Evolutionary conservation across 1,284 basidiomycete species (phyloP).

Genomic region (Sutorius eximius): DNA sequence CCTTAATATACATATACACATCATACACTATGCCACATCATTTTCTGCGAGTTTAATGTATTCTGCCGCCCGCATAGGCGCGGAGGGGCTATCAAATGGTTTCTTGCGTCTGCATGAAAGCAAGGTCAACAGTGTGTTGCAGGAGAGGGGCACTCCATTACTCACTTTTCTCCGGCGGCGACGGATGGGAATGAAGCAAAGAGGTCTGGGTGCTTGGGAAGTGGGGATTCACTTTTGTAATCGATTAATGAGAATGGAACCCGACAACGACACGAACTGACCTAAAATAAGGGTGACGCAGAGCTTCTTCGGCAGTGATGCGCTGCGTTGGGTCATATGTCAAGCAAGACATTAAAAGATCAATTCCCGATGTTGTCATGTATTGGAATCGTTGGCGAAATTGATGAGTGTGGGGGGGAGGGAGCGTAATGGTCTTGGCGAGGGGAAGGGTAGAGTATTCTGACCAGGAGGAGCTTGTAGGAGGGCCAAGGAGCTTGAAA

Average conservation of each 20-base stretch:
- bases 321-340: slow-evolving; percentile 87
- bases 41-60: slow-evolving; percentile 51
- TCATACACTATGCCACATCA: slow-evolving; percentile 21
- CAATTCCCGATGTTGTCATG: slow-evolving; percentile 80
- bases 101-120: slow-evolving; percentile 59
- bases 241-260: slow-evolving; percentile 6
- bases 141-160: slow-evolving; percentile 11
- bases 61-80: slow-evolving; percentile 65
- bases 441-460: slow-evolving; percentile 78
- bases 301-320: slow-evolving; percentile 85
- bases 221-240: slow-evolving; percentile 76
- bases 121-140: slow-evolving; percentile 2
- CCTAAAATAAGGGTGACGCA: slow-evolving; percentile 92
- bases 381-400: slow-evolving; percentile 80
- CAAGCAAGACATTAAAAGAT: slow-evolving; percentile 80
- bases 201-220: slow-evolving; percentile 96
- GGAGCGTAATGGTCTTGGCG: slow-evolving; percentile 75
- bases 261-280: slow-evolving; percentile 38
- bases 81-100: slow-evolving; percentile 75
- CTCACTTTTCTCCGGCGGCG: slow-evolving; percentile 95
- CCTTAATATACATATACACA: slow-evolving; percentile 1
- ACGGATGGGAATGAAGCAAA: slow-evolving; percentile 96
- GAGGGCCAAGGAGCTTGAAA: slow-evolving; percentile 89
- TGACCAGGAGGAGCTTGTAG: slow-evolving; percentile 86
- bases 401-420: slow-evolving; percentile 72